Conservation (phyloP, 1,284 basidiomycete species). For the Cryptococcus sp. region DNA sequence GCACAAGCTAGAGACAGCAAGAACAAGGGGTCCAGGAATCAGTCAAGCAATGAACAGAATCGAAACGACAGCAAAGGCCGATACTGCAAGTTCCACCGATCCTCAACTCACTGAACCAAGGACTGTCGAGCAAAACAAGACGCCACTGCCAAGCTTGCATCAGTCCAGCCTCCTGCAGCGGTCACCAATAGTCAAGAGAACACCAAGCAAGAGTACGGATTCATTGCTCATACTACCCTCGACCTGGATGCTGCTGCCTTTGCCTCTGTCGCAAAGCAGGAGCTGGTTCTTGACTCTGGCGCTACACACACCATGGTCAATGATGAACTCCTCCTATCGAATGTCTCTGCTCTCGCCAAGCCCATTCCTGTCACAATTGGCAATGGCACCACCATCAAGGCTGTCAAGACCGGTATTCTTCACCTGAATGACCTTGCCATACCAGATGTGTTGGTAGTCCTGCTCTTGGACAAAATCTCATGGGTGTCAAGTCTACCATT, state of each 20-base stretch:
- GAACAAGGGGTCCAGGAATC: no score
- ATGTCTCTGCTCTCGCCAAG: neutral
- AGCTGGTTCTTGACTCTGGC: conserved; percentile 5
- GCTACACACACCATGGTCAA: conserved; percentile 6
- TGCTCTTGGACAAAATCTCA: conserved; percentile 3
- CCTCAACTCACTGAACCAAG: neutral
- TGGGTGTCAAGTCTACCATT: conserved; percentile 4
- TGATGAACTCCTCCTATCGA: neutral
- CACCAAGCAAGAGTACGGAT: neutral
- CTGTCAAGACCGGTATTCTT: neutral
- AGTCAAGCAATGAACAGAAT: no score
- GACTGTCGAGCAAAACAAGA: neutral
- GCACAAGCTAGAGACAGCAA: neutral
- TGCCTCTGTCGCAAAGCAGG: neutral
- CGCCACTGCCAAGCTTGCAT: neutral
- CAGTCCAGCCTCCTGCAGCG: neutral
- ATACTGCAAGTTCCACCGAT: neutral
- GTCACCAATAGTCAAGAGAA: no score
- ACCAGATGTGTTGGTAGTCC: conserved; percentile 4
- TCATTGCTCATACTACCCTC: neutral
- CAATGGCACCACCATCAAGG: neutral
- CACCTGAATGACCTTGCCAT: conserved; percentile 1
- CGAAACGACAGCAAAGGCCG: neutral
- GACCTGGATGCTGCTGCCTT: neutral
- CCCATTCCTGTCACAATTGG: neutral